Conservation (phyloP, 2,329 filamentous ascomycete genomes). For the Beauveria caledonica region DNA sequence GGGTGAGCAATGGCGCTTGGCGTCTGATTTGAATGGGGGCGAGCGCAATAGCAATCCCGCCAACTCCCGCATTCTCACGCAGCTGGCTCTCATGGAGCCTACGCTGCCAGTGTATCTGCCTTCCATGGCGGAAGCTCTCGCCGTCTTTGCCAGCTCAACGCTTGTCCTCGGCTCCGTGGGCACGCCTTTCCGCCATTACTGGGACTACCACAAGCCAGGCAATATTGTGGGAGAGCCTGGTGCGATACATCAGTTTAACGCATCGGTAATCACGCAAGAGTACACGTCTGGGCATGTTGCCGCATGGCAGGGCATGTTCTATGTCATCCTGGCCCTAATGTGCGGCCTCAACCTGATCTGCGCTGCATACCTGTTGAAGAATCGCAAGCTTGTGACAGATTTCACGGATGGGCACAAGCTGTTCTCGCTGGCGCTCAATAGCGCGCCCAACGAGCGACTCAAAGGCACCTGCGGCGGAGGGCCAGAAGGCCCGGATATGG, state of each 20-base stretch:
- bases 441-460: constrained; percentile 29
- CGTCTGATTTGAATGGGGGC: constrained; percentile 50
- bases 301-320: constrained; percentile 58
- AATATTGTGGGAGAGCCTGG: constrained; percentile 35
- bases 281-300: constrained; percentile 60
- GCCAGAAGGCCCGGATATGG: constrained; percentile 27
- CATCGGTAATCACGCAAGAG: constrained; percentile 53
- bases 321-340: constrained; percentile 54
- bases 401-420: constrained; percentile 72
- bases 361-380: constrained; percentile 49
- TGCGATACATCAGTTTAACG: constrained; percentile 51
- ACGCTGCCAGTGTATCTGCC: constrained; percentile 46
- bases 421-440: constrained; percentile 63
- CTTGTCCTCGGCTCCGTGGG: constrained; percentile 52
- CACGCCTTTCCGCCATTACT: constrained; percentile 53
- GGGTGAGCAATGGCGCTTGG: constrained; percentile 43
- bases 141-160: constrained; percentile 60
- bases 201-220: constrained; percentile 31
- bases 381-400: constrained; percentile 60
- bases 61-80: constrained; percentile 47
- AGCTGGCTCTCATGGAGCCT: constrained; percentile 37
- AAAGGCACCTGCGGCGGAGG: constrained; percentile 32
- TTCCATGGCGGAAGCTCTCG: constrained; percentile 64
- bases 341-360: constrained; percentile 61
- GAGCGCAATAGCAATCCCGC: constrained; percentile 46